Conservation (phyloP, 1,139 yeast species). For the Kluyveromyces marxianus region DNA sequence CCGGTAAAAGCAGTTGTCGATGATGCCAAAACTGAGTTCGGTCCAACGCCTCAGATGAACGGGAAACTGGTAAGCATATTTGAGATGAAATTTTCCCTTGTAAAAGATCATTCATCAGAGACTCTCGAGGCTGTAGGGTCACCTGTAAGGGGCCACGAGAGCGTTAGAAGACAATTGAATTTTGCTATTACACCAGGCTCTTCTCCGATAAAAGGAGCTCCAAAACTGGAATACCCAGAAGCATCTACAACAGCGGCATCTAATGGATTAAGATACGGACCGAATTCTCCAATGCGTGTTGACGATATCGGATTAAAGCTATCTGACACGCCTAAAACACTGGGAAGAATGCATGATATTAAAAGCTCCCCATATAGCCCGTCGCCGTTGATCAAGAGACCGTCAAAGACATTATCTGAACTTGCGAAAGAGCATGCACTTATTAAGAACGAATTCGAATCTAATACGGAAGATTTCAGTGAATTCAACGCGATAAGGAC, state of each 20-base stretch:
- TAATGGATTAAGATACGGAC: conserved; percentile 19
- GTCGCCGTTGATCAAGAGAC: conserved; percentile 27
- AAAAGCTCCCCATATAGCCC: conserved; percentile 17
- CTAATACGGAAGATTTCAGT: conserved; percentile 6
- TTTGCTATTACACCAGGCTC: conserved; percentile 13
- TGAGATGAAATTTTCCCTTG: conserved; percentile 28
- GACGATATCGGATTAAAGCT: conserved; percentile 9
- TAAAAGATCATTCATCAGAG: conserved; percentile 9
- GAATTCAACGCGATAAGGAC: conserved; percentile 3
- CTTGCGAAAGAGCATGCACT: conserved; percentile 21
- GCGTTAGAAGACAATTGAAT: conserved; percentile 13
- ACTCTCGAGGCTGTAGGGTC: not conserved
- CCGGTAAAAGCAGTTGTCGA: conserved; percentile 2
- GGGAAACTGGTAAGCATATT: conserved; percentile 30
- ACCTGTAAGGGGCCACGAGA: not conserved
- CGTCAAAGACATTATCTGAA: conserved; percentile 22
- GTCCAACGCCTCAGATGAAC: conserved; percentile 32
- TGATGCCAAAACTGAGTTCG: conserved; percentile 15
- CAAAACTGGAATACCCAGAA: not conserved
- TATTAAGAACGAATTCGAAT: conserved; percentile 19
- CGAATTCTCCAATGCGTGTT: conserved; percentile 27
- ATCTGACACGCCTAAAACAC: conserved; percentile 12
- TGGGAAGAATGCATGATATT: conserved; percentile 4
- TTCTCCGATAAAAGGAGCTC: conserved; percentile 14
- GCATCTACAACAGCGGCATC: not conserved